phyloP scores from a whole-genome alignment of 768 basidiomycete genomes.

The Phaffia australis region DNA sequence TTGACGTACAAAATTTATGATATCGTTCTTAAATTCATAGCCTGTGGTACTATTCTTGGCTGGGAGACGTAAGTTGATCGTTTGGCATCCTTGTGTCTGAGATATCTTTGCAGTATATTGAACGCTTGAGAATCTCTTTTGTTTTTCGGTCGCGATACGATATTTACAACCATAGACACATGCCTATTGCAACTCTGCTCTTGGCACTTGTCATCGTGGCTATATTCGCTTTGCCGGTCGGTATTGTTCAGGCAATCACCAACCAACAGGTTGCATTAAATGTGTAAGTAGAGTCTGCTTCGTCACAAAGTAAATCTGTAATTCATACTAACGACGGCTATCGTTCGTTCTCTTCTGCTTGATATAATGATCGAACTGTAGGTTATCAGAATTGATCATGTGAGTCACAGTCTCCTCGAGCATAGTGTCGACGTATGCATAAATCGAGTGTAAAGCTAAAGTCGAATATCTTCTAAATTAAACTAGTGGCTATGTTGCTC shows the following conservation, averaged over 20 bases:
- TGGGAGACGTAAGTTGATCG: constrained; percentile 10
- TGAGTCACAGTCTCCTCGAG: not conserved
- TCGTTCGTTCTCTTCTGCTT: not conserved
- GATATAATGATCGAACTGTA: not conserved
- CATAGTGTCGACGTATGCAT: not conserved
- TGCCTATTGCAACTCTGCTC: constrained; percentile 24
- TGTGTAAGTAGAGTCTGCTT: constrained; percentile 10
- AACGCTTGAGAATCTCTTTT: not conserved
- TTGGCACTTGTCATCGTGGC: constrained; percentile 13
- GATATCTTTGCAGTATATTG: not conserved
- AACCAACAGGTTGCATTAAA: constrained; percentile 24
- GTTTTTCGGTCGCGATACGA: too few species aligned
- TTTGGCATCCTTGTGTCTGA: not conserved
- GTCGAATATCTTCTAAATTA: not conserved
- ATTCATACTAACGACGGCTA: not conserved
- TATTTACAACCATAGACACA: too few species aligned
- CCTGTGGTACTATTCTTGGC: constrained; percentile 12
- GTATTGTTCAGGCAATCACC: constrained; percentile 23
- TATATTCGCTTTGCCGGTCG: constrained; percentile 25
- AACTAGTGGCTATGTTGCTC: constrained; percentile 15
- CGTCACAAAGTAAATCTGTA: not conserved
- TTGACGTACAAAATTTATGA: not conserved
- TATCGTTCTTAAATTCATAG: not conserved
- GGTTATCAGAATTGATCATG: constrained; percentile 22
- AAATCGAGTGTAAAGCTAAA: not conserved